Base-by-base conservation (phyloP, 1,139 yeast genomes). In the Suzukiozyma palmioleophila region DNA sequence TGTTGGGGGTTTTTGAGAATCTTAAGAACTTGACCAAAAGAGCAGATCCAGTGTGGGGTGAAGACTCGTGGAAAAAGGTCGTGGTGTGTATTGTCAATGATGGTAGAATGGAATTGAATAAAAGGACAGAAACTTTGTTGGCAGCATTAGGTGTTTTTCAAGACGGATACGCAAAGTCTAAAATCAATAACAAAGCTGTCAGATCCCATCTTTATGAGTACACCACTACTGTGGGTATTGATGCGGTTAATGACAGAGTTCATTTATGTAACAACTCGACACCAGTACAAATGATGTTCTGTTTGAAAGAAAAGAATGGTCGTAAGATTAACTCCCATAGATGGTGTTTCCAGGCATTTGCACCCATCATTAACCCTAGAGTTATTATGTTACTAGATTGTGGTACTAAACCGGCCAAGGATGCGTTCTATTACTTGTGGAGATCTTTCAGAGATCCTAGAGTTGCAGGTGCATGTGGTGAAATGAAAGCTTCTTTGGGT, bases 381-480 rank as follows among this genome's bases (percentile, higher is more conserved):
- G 82, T 85, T 16, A 80, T 86, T 35, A 77, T 84, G 57, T 65
- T 85, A 42, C 66, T 85, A 38, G 95, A 85, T 58, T 87, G 89
- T 43, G 95, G 95, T 47, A 85, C 95, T 5, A 78, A 78, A 45
- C 94, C 95, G 1, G 72, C 81, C 7, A 70, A 73, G 45, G 83
- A 81, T 51, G 78, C 94, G n/a, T 73, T 85, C 40, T 85, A 79
- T 59, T 80, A 81, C 51, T 67, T 85, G 42, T 85, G 95, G 95
- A 78, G 76, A 54, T 64, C 84, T 9, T 85, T 85, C 58, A 80
- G 81, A 48, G 83, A 84, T 55, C 77, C 82, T 1, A 70, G 75
- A 42, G 87, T 85, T n/a, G 95, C 89, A 0, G 95, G 95, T 15
- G 89, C 94, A 2, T 85, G 95, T 71, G 95, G 95, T 22, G 95